These are phyloP conservation scores for Kodamaea alishanica DNA, from an alignment of 1,139 yeast genomes.

Conservation along the genomic window DNA sequence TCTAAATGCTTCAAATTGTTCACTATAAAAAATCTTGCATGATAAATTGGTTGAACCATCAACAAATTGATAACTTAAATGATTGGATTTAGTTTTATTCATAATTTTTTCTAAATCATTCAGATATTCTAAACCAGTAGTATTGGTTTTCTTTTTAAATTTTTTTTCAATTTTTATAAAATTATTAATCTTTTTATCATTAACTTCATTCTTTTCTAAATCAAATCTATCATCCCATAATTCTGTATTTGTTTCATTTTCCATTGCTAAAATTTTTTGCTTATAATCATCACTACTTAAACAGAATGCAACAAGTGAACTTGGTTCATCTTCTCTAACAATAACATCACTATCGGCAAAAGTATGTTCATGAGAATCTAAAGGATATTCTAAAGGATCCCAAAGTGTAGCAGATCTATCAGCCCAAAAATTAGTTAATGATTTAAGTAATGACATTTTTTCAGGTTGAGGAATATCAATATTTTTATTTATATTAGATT, in stretches of 20 bases:
- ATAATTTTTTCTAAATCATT: constrained; percentile 57
- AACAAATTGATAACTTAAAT: constrained; percentile 84
- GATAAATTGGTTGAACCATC: constrained; percentile 82
- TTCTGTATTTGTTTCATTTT: constrained; percentile 19
- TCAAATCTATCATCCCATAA: constrained; percentile 14
- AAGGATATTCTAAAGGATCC: constrained; percentile 88
- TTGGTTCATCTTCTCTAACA: constrained; percentile 95
- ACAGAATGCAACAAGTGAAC: constrained; percentile 91
- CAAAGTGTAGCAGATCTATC: constrained; percentile 94
- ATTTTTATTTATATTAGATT: constrained; percentile 8
- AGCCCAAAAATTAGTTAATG: constrained; percentile 93
- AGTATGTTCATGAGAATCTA: constrained; percentile 77
- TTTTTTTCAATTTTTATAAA: constrained; percentile 44
- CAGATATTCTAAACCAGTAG: constrained; percentile 14
- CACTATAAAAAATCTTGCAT: constrained; percentile 92
- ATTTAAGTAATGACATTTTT: constrained; percentile 71
- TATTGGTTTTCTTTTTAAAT: constrained; percentile 33
- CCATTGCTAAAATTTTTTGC: constrained; percentile 52
- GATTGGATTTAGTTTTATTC: constrained; percentile 82
- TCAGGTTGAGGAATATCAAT: constrained; percentile 51
- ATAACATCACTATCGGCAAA: constrained; percentile 93
- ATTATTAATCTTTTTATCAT: constrained; percentile 34
- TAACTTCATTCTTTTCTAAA: constrained; percentile 23
- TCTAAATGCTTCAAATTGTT: constrained; percentile 93
- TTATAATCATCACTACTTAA: constrained; percentile 79